A percentile compares a stretch with the other conserved stretches of the same genome.
phyloP scores from a whole-genome alignment of 345 rosid species.

The Bretschneidera sinensis region DNA sequence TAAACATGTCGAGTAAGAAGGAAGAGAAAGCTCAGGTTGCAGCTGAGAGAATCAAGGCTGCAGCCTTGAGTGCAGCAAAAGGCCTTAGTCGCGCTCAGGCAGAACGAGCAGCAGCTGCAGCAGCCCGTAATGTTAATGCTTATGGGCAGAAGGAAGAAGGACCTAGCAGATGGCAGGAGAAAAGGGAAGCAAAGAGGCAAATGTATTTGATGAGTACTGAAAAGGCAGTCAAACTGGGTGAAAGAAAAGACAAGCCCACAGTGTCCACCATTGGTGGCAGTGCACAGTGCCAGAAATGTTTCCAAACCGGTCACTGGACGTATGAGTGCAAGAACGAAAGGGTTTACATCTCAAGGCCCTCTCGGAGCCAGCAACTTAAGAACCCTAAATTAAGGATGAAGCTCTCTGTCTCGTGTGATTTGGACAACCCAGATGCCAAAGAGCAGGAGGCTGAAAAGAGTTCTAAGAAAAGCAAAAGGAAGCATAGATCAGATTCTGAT shows the following conservation, averaged over 20 bases:
- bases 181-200: constrained; percentile 91
- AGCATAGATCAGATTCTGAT: constrained; percentile 58
- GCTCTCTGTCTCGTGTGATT: constrained; percentile 48
- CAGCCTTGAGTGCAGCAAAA: constrained; percentile 78
- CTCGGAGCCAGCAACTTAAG: constrained; percentile 92
- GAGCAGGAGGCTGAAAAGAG: constrained; percentile 47
- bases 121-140: constrained; percentile 91
- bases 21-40: constrained; percentile 90
- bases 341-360: constrained; percentile 85
- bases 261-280: constrained; percentile 40
- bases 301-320: constrained; percentile 94
- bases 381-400: constrained; percentile 76
- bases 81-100: constrained; percentile 98
- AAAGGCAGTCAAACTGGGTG: constrained; percentile 85
- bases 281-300: constrained; percentile 90
- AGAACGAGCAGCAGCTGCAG: constrained; percentile 90
- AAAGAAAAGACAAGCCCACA: constrained; percentile 74
- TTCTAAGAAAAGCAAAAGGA: constrained; percentile 82
- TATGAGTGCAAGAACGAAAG: constrained; percentile 92
- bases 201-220: constrained; percentile 99
- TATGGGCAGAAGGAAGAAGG: constrained; percentile 99
- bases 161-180: constrained; percentile 99
- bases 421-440: constrained; percentile 40
- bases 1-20: constrained; percentile 77
- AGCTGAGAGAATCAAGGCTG: constrained; percentile 90